These are phyloP conservation scores for Saccharomyces hybrid DNA, from an alignment of 1,139 yeast species.

Conservation along the genomic window DNA sequence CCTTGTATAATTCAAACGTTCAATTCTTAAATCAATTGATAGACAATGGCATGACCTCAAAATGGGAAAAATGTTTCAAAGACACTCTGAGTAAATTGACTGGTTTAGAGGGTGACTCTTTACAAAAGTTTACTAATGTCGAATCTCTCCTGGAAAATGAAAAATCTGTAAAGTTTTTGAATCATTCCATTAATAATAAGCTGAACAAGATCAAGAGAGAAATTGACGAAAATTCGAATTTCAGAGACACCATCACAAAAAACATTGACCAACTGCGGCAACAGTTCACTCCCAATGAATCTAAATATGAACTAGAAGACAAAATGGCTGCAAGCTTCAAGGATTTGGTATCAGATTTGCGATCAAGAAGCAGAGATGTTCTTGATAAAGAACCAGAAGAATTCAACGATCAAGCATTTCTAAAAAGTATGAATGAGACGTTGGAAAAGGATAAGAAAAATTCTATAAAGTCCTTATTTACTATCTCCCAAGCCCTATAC, in stretches of 20 bases:
- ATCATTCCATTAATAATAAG: slow-evolving; percentile 22
- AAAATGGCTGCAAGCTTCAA: slow-evolving; percentile 23
- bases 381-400: slow-evolving; percentile 16
- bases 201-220: slow-evolving; percentile 24
- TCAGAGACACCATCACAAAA: slow-evolving; percentile 16
- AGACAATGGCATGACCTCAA: slow-evolving; percentile 40
- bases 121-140: slow-evolving; percentile 31
- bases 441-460: slow-evolving; percentile 15
- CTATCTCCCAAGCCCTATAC: slow-evolving; percentile 27
- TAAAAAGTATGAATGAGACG: slow-evolving; percentile 6
- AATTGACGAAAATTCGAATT: slow-evolving; percentile 30
- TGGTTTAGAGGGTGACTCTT: slow-evolving; percentile 33
- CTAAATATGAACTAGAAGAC: slow-evolving; percentile 20
- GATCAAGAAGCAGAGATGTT: slow-evolving; percentile 14
- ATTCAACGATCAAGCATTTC: slow-evolving; percentile 5
- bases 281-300: slow-evolving; percentile 8
- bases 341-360: slow-evolving; percentile 16
- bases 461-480: slow-evolving; percentile 18
- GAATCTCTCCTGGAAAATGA: slow-evolving; percentile 27
- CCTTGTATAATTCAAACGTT: slow-evolving; percentile 43
- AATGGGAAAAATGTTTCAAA: slow-evolving; percentile 44
- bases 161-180: slow-evolving; percentile 25
- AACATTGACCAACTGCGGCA: slow-evolving; percentile 16
- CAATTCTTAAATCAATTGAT: slow-evolving; percentile 43
- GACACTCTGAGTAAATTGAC: slow-evolving; percentile 30